These are phyloP conservation scores for Kwoniella pini DNA, from an alignment of 768 basidiomycete species.

Conservation along the genomic window DNA sequence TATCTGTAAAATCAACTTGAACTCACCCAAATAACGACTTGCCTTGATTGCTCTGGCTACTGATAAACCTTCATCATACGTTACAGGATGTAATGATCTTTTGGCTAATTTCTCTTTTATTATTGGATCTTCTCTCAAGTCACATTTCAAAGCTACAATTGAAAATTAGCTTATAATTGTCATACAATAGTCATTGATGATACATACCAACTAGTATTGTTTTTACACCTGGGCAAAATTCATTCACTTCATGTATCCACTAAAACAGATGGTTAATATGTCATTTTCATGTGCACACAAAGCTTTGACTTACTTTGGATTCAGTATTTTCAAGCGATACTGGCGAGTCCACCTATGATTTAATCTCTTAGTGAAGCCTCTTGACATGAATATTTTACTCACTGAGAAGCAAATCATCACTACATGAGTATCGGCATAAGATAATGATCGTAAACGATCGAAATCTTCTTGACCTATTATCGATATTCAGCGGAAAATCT, in stretches of 20 bases:
- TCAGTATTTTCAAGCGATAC: conserved; percentile 96
- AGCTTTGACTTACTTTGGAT: conserved; percentile 64
- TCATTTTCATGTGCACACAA: not conserved
- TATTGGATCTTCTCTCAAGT: conserved; percentile 79
- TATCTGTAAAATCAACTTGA: not conserved
- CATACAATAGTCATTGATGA: conserved; percentile 12
- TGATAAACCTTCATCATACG: conserved; percentile 89
- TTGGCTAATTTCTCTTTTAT: conserved; percentile 72
- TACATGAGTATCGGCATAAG: conserved; percentile 94
- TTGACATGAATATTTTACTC: conserved; percentile 44
- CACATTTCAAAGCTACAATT: conserved; percentile 85
- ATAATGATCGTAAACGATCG: conserved; percentile 86
- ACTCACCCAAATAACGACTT: conserved; percentile 83
- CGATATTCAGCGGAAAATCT: no score
- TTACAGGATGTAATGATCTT: conserved; percentile 70
- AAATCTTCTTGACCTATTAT: conserved; percentile 59
- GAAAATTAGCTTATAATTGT: conserved; percentile 1
- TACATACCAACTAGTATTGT: conserved; percentile 84
- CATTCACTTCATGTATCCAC: conserved; percentile 88
- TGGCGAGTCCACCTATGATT: conserved; percentile 84
- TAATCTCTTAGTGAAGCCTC: no score
- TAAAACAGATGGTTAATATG: conserved; percentile 51
- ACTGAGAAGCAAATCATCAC: conserved; percentile 96
- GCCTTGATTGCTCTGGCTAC: conserved; percentile 54
- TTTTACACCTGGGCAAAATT: conserved; percentile 95